Percentiles rank a stretch among this genome's conserved stretches.
Conservation (phyloP, 2,329 filamentous ascomycete species). For the Lasiodiplodia sp. region DNA sequence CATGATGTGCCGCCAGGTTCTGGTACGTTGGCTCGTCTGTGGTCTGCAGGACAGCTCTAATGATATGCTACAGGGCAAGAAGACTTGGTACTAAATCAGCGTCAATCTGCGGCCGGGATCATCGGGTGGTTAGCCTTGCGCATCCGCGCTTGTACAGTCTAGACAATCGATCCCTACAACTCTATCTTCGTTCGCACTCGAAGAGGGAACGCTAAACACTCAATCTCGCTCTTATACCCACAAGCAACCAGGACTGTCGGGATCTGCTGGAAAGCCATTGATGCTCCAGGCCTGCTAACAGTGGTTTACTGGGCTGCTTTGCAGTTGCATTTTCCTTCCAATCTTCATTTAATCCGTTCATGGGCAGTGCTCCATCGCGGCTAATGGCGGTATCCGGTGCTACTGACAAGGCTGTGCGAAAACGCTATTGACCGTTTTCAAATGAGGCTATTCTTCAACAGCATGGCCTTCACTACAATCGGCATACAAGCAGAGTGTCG, state of each 20-base stretch:
- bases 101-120: slow-evolving; percentile 8
- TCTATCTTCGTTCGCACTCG: background rate
- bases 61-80: slow-evolving; percentile 64
- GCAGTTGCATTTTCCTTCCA: background rate
- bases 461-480: background rate
- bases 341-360: background rate
- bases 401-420: background rate
- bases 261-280: background rate
- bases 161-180: slow-evolving; percentile 27
- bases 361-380: background rate
- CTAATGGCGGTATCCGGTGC: background rate
- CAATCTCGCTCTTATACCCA: background rate
- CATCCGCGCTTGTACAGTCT: slow-evolving; percentile 29
- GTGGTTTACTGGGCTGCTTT: background rate
- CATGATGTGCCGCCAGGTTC: slow-evolving; percentile 75
- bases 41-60: background rate
- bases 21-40: slow-evolving; percentile 47
- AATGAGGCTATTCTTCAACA: background rate
- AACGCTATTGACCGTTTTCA: background rate
- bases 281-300: background rate
- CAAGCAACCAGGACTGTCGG: background rate
- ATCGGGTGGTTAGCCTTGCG: slow-evolving; percentile 21
- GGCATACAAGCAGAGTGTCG: background rate
- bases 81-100: slow-evolving; percentile 67
- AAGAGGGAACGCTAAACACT: background rate